Base-by-base conservation (phyloP, 2,329 filamentous ascomycete species). In the Xylariaceae sp. region DNA sequence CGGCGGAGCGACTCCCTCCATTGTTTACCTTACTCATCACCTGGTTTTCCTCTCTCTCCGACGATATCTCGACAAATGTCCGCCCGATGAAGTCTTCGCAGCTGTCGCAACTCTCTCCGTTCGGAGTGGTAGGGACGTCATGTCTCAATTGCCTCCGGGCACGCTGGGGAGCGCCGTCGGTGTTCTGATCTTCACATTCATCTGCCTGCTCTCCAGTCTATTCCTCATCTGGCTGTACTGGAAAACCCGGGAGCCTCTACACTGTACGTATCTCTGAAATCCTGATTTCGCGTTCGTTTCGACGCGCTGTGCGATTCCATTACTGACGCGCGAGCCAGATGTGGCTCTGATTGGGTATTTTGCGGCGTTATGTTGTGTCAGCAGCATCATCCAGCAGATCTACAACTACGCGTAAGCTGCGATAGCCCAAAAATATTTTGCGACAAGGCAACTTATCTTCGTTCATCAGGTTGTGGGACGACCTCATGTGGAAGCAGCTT, bases 361-460 rank as follows among this genome's bases (percentile, higher is more conserved):
- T 27, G 48, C 50, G 20, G 32, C 49, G 16, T 17, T 56, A 19
- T 55, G 55, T 22, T 49, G 47, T 16, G 39, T 37, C 2, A 56
- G 52, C 39, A 57, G 55, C 34, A 56, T 57, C 37, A 51, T 53
- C 22, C 55, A 57, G 29, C 55, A 57, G 44, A 53, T 57, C 27
- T 57, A 57, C 23, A 54, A 56, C 22, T 57, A 57, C 37, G 44
- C 42, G 55, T 57, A 41, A 4, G 55, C 38, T 17, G 23, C 12
- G 10, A 0, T 19, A 4, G 29, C 11, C 10, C 17, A 16, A 10
- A 16, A 10, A 10, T 11, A 25, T 19, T 10, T 14, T 3, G 21
- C 25, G 2, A 37, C 14, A 14, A 16, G 19, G 5, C 22, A 33
- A 20, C 42, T 44, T 39, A 19, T 39, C 27, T 11, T 8, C 17